Base-by-base conservation (phyloP, 176 grass and related monocot genomes). In the Neostapfia colusana region DNA sequence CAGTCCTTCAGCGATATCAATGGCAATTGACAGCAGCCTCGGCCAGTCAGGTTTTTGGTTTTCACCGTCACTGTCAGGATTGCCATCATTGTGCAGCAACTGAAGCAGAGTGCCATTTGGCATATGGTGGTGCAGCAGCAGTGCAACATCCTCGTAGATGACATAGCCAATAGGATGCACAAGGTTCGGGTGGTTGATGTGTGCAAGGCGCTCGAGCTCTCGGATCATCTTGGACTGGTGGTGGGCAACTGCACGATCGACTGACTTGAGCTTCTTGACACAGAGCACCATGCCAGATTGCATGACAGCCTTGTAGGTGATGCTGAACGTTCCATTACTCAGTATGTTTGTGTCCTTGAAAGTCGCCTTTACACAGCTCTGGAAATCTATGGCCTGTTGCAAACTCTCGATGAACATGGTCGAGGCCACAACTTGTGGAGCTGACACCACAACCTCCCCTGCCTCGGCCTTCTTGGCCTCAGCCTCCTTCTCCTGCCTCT, bases 361-460 rank as follows among this genome's bases (percentile, higher is more conserved):
- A 1, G 95, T 92, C 8, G 82, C 86, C 80, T 88, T 88, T 25
- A 98, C 80, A 2, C 86, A 88, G 60, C 76, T 86, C 46, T 94
- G 86, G 69, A 98, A 98, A 81, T 98, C 89, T 40, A 98, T 83
- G 50, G 95, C 95, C 79, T 98, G 95, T 79, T 83, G 86, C 86
- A 98, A 79, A 79, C 79, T 92, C 43, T 98, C 91, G 0, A 88
- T 64, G 67, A 98, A 98, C 25, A 98, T 66, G 24, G 76, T 88
- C 23, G 88, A 85, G 62, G 89, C 82, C 46, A 81, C 31, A 11
- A 94, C 84, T 56, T 98, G 73, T 0, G 86, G 87, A 4, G 83
- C 83, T 41, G 84, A 38, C 18, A 67, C 87, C 36, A 84, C 75
- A 38, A 90, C 79, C 27, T 92, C 89, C 42, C 81, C 86, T 50